Evolutionary conservation across 768 basidiomycete genomes (phyloP).

Genomic region (Rubroboletus pulcherrimus): DNA sequence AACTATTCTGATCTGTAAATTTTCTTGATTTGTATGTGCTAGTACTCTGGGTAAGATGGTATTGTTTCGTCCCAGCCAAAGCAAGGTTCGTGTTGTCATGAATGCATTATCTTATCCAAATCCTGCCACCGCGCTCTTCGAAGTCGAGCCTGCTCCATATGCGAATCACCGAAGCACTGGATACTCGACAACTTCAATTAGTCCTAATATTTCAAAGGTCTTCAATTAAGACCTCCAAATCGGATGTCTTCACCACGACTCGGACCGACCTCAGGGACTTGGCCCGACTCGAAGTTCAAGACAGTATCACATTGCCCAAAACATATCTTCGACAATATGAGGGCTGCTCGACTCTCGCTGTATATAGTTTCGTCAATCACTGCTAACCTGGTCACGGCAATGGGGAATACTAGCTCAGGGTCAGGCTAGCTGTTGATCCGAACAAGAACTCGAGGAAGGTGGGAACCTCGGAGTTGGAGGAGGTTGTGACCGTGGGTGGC

Average conservation of each 20-base stretch:
- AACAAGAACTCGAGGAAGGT: neutral
- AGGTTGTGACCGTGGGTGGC: neutral
- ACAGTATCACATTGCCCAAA: neutral
- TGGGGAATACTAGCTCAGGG: neutral
- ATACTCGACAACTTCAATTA: neutral
- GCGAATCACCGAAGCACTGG: neutral
- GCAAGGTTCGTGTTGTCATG: neutral
- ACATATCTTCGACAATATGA: no score
- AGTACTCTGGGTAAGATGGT: neutral
- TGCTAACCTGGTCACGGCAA: neutral
- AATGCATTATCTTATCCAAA: neutral
- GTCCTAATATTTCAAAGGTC: neutral
- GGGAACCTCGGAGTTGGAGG: neutral
- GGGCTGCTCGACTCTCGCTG: no score
- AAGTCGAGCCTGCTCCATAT: neutral
- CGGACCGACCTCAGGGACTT: neutral
- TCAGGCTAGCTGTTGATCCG: neutral
- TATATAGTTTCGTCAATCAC: neutral
- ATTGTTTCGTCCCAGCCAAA: neutral
- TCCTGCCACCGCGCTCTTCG: no score
- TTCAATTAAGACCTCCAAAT: neutral
- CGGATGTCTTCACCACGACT: neutral
- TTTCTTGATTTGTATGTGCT: conserved; percentile 4
- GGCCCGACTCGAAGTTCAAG: neutral
- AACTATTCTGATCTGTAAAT: conserved; percentile 7